Conservation (phyloP, 2,329 filamentous ascomycete species). For the Polychaeton citri region DNA sequence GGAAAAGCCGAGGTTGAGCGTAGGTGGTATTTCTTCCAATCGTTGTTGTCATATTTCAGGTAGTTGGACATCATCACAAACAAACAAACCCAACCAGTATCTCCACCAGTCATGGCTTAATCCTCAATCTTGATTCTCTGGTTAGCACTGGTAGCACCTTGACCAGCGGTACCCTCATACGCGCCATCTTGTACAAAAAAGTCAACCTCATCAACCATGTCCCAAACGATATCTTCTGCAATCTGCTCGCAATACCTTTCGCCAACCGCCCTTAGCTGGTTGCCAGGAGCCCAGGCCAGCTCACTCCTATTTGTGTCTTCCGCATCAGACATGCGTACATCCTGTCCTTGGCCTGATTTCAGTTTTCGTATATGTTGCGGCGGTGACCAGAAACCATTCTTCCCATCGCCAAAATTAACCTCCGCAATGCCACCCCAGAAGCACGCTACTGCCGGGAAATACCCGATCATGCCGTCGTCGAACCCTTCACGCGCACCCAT, state of each 20-base stretch:
- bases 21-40: too few species aligned
- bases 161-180: slow-evolving; percentile 19
- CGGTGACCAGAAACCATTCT: slow-evolving; percentile 71
- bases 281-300: slow-evolving; percentile 18
- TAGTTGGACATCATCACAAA: too few species aligned
- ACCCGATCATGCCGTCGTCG: slow-evolving; percentile 89
- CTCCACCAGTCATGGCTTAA: too few species aligned
- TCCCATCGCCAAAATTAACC: slow-evolving; percentile 86
- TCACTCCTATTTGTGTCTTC: slow-evolving; percentile 9
- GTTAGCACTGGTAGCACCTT: slow-evolving; percentile 9
- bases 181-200: slow-evolving; percentile 62
- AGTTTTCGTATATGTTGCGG: slow-evolving; percentile 40
- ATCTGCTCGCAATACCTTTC: slow-evolving; percentile 88
- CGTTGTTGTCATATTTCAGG: too few species aligned
- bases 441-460: slow-evolving; percentile 85
- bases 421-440: slow-evolving; percentile 86
- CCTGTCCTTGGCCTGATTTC: slow-evolving; percentile 21
- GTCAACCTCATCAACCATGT: slow-evolving; percentile 88
- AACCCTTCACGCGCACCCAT: slow-evolving; percentile 71
- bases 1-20: too few species aligned
- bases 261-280: slow-evolving; percentile 46
- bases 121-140: slow-evolving; percentile 2
- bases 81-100: too few species aligned
- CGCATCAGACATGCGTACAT: slow-evolving; percentile 20
- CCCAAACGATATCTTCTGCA: slow-evolving; percentile 83